Conservation (phyloP, 441 rosid genomes). For the Viola pubescens region DNA sequence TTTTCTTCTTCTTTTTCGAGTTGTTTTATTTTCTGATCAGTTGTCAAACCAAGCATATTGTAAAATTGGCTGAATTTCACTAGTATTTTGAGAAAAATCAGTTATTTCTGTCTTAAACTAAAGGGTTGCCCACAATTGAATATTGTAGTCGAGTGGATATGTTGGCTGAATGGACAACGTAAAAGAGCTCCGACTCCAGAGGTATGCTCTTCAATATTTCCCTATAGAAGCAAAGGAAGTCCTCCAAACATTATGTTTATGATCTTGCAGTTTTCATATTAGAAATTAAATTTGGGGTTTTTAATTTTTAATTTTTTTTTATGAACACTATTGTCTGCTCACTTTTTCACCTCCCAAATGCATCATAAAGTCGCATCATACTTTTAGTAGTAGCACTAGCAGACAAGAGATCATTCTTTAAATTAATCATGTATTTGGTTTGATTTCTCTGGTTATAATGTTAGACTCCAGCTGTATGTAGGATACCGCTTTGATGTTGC, state of each 20-base stretch:
- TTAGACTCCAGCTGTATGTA: too few relatives aligned
- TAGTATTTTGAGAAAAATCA: too few relatives aligned
- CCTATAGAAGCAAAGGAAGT: too few relatives aligned
- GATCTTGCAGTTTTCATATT: not conserved
- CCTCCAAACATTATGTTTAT: not conserved
- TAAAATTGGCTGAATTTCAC: not conserved
- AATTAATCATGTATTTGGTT: too few relatives aligned
- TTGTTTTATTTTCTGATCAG: constrained; percentile 6
- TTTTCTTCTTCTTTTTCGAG: not conserved
- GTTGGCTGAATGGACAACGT: constrained; percentile 95
- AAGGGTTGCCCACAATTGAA: constrained; percentile 14
- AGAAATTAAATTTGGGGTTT: not conserved
- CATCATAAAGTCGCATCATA: too few relatives aligned
- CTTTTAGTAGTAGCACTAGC: too few relatives aligned
- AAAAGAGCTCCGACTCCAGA: constrained; percentile 77
- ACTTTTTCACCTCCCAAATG: too few relatives aligned
- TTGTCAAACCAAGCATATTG: constrained; percentile 11
- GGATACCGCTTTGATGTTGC: too few relatives aligned
- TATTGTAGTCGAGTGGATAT: constrained; percentile 90
- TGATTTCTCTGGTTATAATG: too few relatives aligned
- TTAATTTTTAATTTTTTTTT: not conserved
- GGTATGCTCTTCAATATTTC: constrained; percentile 30
- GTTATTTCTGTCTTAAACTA: not conserved
- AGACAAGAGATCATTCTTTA: too few relatives aligned
- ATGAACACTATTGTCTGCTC: not conserved